Base-by-base conservation (phyloP, 192 early-diverging fungal species). In the Kickxella alabastrina region DNA sequence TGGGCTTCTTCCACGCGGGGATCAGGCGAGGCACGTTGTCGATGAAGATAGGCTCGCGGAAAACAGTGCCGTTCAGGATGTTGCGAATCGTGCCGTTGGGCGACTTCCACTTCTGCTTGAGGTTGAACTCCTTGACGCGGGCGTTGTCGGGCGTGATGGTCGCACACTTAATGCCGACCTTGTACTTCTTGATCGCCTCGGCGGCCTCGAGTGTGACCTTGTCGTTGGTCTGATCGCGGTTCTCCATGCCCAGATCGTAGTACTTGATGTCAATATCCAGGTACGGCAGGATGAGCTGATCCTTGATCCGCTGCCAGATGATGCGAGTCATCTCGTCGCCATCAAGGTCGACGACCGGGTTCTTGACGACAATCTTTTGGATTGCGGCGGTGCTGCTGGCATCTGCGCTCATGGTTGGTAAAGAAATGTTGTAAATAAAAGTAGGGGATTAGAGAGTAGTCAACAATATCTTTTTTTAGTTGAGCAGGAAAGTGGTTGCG, bases 271-370 rank as follows among this genome's bases (percentile, higher is more conserved):
- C 89, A 38, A 93, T 62, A 49, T 92, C 82, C 48, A 92, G 65
- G 57, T 91, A 90, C 13, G 93, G 92, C 27, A 92, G 75, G 58
- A 93, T 86, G 19, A 92, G 80, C 83, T 89, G 54, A 62, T 98
- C 92, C 71, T 92, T 90, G 77, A 94, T 96, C 74, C 83, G 79
- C 66, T 87, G 80, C 91, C 91, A 95, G 75, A 98, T 89, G 78
- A 98, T 97, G 59, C 95, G 80, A 29, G 95, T 98, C 93, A 97
- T 97, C 80, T 98, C 95, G 75, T 98, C 95, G 53, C 95, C 95
- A 62, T 98, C 91, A 14, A 86, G 75, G 68, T 91, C 83, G 45
- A 90, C 89, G 37, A 90, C 84, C 19, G 93, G 88, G 70, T 90
- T 93, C 66, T 79, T 72, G 44, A 95, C 89, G 28, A 70, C 59